Evolutionary conservation across 2,329 filamentous ascomycete genomes (phyloP).

Genomic region (Xylaria sp.): DNA sequence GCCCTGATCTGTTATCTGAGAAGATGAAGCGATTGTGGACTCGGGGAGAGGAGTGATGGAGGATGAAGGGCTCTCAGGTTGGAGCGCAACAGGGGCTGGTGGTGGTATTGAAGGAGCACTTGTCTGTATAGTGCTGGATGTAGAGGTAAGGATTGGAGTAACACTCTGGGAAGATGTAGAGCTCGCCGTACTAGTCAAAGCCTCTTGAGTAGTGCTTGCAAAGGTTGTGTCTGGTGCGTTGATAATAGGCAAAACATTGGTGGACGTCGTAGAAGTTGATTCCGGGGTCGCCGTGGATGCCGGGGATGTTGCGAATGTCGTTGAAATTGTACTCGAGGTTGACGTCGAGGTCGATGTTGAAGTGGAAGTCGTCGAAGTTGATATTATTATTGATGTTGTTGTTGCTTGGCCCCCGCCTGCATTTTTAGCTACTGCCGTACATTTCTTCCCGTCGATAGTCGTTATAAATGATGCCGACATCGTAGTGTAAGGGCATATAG

Average conservation of each 20-base stretch:
- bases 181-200: slow-evolving; percentile 54
- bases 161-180: slow-evolving; percentile 45
- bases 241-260: neutral
- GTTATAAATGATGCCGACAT: slow-evolving; percentile 64
- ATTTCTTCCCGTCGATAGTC: slow-evolving; percentile 61
- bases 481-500: slow-evolving; percentile 43
- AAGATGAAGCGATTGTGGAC: slow-evolving; percentile 22
- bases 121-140: slow-evolving; percentile 35
- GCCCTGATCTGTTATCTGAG: slow-evolving; percentile 31
- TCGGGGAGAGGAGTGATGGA: slow-evolving; percentile 13
- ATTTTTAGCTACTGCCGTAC: slow-evolving; percentile 62
- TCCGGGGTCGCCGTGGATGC: slow-evolving; percentile 15
- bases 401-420: slow-evolving; percentile 37
- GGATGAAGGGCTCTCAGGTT: slow-evolving; percentile 15
- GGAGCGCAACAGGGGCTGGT: slow-evolving; percentile 23
- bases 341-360: slow-evolving; percentile 27
- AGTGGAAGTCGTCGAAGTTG: slow-evolving; percentile 24
- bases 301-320: slow-evolving; percentile 36
- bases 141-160: slow-evolving; percentile 38
- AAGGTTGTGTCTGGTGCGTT: slow-evolving; percentile 8
- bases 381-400: slow-evolving; percentile 26
- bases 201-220: slow-evolving; percentile 37
- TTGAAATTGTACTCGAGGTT: slow-evolving; percentile 24
- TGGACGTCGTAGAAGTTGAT: slow-evolving; percentile 15
- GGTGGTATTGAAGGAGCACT: slow-evolving; percentile 27